Evolutionary conservation across 169 alveolate species (phyloP).

Genomic region (Plasmodium knowlesi): DNA sequence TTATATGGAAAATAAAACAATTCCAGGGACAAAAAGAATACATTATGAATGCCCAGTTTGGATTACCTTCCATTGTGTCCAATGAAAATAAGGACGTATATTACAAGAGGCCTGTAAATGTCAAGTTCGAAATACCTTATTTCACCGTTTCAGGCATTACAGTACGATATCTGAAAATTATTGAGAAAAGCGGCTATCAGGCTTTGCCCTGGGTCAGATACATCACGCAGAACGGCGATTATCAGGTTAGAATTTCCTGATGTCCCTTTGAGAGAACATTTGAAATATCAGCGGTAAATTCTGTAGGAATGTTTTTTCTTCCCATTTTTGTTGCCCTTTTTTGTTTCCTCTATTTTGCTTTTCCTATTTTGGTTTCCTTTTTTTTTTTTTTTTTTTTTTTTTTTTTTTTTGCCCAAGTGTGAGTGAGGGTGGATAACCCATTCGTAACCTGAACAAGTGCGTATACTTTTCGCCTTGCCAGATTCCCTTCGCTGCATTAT

Average conservation of each 20-base stretch:
- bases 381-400: too few species aligned
- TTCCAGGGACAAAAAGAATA: slow-evolving; percentile 99
- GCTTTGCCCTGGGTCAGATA: slow-evolving; percentile 99
- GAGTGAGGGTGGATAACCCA: neutral
- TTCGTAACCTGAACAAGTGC: neutral
- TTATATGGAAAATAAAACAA: slow-evolving; percentile 97
- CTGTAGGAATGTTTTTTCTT: neutral
- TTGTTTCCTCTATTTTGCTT: neutral
- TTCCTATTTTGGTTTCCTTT: neutral
- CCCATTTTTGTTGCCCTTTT: neutral
- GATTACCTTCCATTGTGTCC: slow-evolving; percentile 95
- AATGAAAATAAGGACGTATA: slow-evolving; percentile 93
- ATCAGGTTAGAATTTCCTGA: slow-evolving; percentile 97
- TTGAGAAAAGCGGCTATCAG: slow-evolving; percentile 97
- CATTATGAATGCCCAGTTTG: slow-evolving; percentile 96
- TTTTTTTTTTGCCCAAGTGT: neutral
- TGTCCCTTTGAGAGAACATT: neutral
- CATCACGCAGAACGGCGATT: slow-evolving; percentile 99
- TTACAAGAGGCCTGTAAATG: slow-evolving; percentile 95
- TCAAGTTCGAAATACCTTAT: slow-evolving; percentile 99
- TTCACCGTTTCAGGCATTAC: slow-evolving; percentile 99
- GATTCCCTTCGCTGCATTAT: neutral
- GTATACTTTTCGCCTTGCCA: neutral
- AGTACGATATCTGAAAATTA: slow-evolving; percentile 97
- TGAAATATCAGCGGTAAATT: neutral